Evolutionary conservation across 192 early-diverging fungal genomes (phyloP).

Genomic region (Coemansia sp.): DNA sequence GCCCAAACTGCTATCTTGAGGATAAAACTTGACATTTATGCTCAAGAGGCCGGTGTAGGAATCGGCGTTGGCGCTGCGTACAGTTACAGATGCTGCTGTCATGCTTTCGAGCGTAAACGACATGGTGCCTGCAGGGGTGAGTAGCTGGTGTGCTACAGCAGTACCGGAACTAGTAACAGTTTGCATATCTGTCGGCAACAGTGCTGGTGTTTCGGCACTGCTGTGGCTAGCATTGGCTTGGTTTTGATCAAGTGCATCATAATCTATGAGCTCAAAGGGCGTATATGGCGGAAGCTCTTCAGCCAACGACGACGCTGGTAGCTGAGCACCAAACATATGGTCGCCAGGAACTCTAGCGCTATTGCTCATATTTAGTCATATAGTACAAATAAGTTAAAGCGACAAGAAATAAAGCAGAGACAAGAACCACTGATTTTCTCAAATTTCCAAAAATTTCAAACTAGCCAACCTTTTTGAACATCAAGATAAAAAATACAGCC

Average conservation of each 20-base stretch:
- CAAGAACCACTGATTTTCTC: neutral
- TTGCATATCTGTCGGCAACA: neutral
- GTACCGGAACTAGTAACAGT: neutral
- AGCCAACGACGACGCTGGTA: neutral
- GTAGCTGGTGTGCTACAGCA: conserved; percentile 12
- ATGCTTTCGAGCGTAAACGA: conserved; percentile 15
- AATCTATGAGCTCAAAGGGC: conserved; percentile 7
- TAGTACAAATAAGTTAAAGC: neutral
- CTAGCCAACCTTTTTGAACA: neutral
- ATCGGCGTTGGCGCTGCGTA: neutral
- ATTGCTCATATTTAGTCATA: neutral
- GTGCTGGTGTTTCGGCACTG: neutral
- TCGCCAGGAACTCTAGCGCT: neutral
- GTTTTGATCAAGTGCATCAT: neutral
- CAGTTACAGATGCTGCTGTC: neutral
- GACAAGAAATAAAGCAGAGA: neutral
- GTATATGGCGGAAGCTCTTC: conserved; percentile 29
- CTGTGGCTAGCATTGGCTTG: neutral
- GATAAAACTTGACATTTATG: neutral
- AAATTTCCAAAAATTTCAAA: neutral
- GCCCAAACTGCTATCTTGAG: neutral
- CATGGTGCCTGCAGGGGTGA: conserved; percentile 8
- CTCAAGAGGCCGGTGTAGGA: neutral
- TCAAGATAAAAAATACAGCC: neutral
- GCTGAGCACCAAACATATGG: neutral